Percentiles rank a stretch among this genome's conserved stretches.
These are phyloP conservation scores for Limnanthes douglasii DNA, from an alignment of 345 rosid genomes.

Conservation along the genomic window DNA sequence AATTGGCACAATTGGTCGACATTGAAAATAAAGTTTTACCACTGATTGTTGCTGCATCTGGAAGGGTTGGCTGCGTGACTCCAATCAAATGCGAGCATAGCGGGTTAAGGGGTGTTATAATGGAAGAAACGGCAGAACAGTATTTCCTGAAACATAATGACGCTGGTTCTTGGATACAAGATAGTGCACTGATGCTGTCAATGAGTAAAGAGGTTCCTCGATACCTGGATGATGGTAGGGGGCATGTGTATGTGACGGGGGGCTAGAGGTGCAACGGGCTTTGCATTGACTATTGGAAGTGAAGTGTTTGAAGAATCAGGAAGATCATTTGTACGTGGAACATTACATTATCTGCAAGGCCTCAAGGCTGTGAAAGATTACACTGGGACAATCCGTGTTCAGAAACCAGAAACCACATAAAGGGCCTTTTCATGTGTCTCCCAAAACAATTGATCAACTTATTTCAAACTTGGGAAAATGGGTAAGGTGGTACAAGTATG, in stretches of 20 bases:
- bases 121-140: constrained; percentile 94
- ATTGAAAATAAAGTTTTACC: constrained; percentile 63
- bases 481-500: constrained; percentile 71
- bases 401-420: constrained; percentile 47
- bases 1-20: constrained; percentile 79
- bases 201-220: constrained; percentile 98
- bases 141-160: constrained; percentile 90
- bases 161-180: constrained; percentile 98
- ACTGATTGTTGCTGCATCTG: constrained; percentile 65
- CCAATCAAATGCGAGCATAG: constrained; percentile 76
- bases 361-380: constrained; percentile 82
- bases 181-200: constrained; percentile 80
- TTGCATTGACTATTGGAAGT: constrained; percentile 66
- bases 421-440: constrained; percentile 88
- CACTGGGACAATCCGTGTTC: constrained; percentile 66
- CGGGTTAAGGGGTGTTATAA: constrained; percentile 79
- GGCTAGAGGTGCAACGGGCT: constrained; percentile 81
- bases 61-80: constrained; percentile 86
- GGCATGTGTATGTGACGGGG: constrained; percentile 60
- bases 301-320: constrained; percentile 98
- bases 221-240: constrained; percentile 87
- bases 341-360: constrained; percentile 88
- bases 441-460: constrained; percentile 47
- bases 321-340: constrained; percentile 88
- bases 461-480: constrained; percentile 57